A percentile compares a stretch with the other conserved stretches of the same genome.
These are phyloP conservation scores for Annulohypoxylon nitens DNA, from an alignment of 495 filamentous ascomycete species.

Conservation along the genomic window DNA sequence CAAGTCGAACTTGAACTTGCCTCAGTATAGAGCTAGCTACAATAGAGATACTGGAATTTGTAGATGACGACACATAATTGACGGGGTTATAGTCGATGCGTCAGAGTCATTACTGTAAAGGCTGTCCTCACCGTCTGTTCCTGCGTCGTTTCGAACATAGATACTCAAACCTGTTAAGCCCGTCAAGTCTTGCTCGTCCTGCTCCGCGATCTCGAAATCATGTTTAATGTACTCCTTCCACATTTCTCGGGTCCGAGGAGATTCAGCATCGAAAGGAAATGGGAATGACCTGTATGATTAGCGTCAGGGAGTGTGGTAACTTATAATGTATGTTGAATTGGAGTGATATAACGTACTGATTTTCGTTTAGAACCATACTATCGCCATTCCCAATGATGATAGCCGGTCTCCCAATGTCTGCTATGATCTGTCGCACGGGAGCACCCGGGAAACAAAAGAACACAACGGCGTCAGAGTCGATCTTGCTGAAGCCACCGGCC, in stretches of 20 bases:
- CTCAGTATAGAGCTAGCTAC: neutral
- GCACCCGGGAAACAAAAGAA: constrained; percentile 36
- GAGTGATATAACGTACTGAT: neutral
- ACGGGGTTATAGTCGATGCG: neutral
- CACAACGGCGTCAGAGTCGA: constrained; percentile 44
- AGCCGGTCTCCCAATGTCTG: constrained; percentile 47
- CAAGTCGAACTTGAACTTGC: neutral
- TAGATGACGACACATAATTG: neutral
- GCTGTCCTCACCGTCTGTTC: neutral
- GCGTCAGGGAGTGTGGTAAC: neutral
- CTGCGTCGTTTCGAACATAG: constrained; percentile 15
- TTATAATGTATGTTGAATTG: neutral
- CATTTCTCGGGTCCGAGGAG: constrained; percentile 23
- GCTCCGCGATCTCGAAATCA: constrained; percentile 11
- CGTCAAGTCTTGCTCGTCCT: constrained; percentile 2
- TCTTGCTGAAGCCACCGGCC: constrained; percentile 43
- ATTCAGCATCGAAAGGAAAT: constrained; percentile 11
- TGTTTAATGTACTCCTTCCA: constrained; percentile 18
- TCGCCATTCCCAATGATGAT: constrained; percentile 45
- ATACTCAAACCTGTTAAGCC: constrained; percentile 19
- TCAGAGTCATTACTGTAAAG: neutral
- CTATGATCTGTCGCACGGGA: constrained; percentile 47
- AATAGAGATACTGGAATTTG: neutral
- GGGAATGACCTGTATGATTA: neutral
- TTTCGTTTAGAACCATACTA: neutral